phyloP scores from a whole-genome alignment of 306 rosid genomes.

The Castanea sativa region DNA sequence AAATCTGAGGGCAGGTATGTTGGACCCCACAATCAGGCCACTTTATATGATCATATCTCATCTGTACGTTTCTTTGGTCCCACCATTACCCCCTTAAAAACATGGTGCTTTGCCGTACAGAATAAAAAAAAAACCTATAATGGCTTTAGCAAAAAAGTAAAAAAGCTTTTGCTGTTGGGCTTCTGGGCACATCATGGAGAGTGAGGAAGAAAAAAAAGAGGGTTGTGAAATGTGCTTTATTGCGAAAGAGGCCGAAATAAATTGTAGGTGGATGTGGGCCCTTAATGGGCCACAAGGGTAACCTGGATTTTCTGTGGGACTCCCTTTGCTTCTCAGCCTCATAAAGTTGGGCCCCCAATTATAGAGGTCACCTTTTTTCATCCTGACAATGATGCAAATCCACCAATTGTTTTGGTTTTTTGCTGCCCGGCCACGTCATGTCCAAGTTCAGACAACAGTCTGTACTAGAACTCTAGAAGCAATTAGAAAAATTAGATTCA shows the following conservation, averaged over 20 bases:
- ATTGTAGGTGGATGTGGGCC: conserved; percentile 26
- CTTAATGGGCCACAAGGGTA: conserved; percentile 13
- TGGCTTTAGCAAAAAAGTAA: conserved; percentile 20
- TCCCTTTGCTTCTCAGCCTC: conserved; percentile 21
- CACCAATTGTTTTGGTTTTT: conserved; percentile 10
- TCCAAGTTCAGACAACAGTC: not conserved
- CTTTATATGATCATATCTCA: not conserved
- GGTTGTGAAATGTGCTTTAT: not conserved
- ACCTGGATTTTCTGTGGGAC: conserved; percentile 25
- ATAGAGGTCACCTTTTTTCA: conserved; percentile 14
- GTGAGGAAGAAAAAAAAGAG: not conserved
- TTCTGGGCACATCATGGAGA: conserved; percentile 29
- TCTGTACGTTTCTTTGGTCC: conserved; percentile 9
- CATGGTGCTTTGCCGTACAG: conserved; percentile 31
- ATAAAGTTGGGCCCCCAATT: conserved; percentile 31
- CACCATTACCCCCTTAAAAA: not conserved
- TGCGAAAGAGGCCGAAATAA: conserved; percentile 1
- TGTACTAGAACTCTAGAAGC: no score
- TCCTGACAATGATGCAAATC: conserved; percentile 8
- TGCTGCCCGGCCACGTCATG: conserved; percentile 21
- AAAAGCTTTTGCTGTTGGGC: conserved; percentile 31
- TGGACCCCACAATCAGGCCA: not conserved
- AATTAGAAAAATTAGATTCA: no score
- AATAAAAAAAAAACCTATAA: not conserved
- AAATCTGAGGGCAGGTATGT: not conserved